phyloP scores from a whole-genome alignment of 1,284 basidiomycete genomes.

The Ceratorhiza oryzae-sativae region DNA sequence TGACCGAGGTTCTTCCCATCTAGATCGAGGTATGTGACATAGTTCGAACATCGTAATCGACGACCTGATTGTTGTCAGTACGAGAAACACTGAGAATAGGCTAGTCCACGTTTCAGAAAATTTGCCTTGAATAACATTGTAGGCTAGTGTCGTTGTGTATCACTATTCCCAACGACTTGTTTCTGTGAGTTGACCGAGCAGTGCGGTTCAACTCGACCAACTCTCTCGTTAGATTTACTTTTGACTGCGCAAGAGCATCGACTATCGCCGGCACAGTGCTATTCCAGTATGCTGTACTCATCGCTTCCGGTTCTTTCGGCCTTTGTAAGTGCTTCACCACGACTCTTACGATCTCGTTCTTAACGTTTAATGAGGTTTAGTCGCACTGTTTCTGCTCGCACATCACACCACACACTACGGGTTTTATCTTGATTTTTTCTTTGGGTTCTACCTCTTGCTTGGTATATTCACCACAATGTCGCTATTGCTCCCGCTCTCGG shows the following conservation, averaged over 20 bases:
- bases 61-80: background rate
- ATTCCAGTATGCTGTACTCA: background rate
- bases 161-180: background rate
- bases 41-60: background rate
- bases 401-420: background rate
- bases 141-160: background rate
- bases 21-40: background rate
- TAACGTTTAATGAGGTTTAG: background rate
- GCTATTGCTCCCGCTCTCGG: background rate
- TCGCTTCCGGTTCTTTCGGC: background rate
- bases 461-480: background rate
- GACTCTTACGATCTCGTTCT: background rate
- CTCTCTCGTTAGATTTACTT: background rate
- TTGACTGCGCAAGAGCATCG: constrained; percentile 2
- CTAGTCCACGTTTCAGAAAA: background rate
- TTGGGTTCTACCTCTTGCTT: background rate
- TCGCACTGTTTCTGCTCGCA: background rate
- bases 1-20: background rate
- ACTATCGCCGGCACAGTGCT: constrained; percentile 2
- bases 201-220: background rate
- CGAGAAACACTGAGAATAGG: constrained; percentile 3
- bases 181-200: background rate
- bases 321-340: background rate
- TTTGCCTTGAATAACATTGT: background rate
- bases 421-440: background rate